Evolutionary conservation across 2,329 filamentous ascomycete genomes (phyloP), one percentile per base, ranked within the genome.

Genomic region (Curvularia eragrostidis): DNA sequence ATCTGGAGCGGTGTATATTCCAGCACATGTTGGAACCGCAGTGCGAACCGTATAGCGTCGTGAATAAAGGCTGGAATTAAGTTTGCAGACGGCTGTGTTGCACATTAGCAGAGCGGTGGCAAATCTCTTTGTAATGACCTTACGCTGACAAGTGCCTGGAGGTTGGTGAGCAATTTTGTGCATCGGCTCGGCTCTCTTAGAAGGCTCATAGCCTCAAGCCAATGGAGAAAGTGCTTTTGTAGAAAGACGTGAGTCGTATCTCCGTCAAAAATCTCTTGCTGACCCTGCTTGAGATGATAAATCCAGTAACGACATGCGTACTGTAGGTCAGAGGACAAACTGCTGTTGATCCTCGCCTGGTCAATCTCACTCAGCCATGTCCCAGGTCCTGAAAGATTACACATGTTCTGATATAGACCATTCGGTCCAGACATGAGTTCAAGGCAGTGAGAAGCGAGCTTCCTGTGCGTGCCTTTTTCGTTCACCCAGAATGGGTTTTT

Each of bases 151-250:
- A 62, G 52, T 36, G 43, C 38, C 21, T 59, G 39, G n/a, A 69
- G 58, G 7, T 36, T 61, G 7, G 53, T 21, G 30, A 69, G 53
- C 36, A 66, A 54, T 9, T 59, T 19, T 3, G 74, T 47, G 1
- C 64, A 75, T 54, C 64, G 44, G 7, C 62, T 59, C 6, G 73
- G 32, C 36, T 63, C 58, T 9, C 52, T 44, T 15, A 78, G 57
- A 4, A 80, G 69, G 44, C 77, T 77, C 2, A 82, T 69, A 30
- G 77, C 74, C 54, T 83, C 79, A 2, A 83, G 65, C 79, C 78
- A 82, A 51, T 81, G 67, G 3, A 82, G 76, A 49, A 81, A 68
- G 24, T 80, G 74, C 13, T 58, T 9, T 12, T 66, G 56, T 4
- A 82, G 63, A 58, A 82, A 82, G 0, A 49, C 1, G 49, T 79